These are phyloP conservation scores for Fraxinus velutina DNA, from an alignment of 305 asterid genomes.

Conservation along the genomic window DNA sequence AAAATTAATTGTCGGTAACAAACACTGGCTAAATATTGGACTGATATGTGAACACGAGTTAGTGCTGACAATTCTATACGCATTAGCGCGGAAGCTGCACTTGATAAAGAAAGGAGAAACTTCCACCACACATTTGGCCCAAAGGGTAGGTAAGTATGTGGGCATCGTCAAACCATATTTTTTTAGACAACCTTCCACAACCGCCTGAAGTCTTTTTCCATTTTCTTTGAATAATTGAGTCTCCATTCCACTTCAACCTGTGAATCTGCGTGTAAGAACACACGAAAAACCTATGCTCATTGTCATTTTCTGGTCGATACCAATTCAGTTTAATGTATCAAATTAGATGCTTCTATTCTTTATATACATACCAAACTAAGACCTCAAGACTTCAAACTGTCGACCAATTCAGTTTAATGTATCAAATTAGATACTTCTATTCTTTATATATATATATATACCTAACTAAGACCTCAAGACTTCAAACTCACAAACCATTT, in stretches of 20 bases:
- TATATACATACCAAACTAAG: neutral
- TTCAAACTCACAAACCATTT: neutral
- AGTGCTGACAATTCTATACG: neutral
- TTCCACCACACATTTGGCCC: conserved; percentile 15
- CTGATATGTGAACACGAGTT: neutral
- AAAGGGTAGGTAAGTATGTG: neutral
- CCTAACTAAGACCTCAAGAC: neutral
- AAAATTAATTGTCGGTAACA: no score
- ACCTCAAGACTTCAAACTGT: neutral
- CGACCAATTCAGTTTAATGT: neutral
- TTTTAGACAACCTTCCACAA: conserved; percentile 24
- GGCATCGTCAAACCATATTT: conserved; percentile 3
- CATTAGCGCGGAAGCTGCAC: conserved; percentile 3
- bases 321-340: neutral
- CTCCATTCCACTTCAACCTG: neutral
- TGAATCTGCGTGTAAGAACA: neutral
- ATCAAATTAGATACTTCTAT: neutral
- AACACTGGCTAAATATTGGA: neutral
- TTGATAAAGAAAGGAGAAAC: conserved; percentile 11
- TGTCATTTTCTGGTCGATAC: neutral
- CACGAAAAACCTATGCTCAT: neutral
- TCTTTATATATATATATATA: neutral
- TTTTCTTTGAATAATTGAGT: neutral
- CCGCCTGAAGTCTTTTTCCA: conserved; percentile 21
- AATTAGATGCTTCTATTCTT: neutral